These are phyloP conservation scores for Fusarium compactum DNA, from an alignment of 2,329 filamentous ascomycete genomes.

Conservation along the genomic window DNA sequence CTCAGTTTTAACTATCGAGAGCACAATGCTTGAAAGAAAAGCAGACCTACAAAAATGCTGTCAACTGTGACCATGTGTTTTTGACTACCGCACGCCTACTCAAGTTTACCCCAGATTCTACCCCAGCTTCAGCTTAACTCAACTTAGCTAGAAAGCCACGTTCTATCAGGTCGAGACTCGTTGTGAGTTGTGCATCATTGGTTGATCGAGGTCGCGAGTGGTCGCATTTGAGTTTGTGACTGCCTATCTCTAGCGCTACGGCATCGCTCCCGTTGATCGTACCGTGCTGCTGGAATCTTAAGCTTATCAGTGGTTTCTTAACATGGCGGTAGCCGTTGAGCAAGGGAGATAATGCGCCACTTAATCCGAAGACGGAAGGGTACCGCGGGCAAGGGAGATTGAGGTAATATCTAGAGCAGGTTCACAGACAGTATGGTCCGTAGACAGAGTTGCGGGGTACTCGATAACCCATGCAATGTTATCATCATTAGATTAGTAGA, in stretches of 20 bases:
- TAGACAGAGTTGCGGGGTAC: neutral
- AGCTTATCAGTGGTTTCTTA: neutral
- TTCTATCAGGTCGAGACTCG: conserved; percentile 12
- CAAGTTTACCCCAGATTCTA: conserved; percentile 5
- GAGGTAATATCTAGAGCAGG: neutral
- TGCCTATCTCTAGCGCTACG: conserved; percentile 5
- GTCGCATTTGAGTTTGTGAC: neutral
- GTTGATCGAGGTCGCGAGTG: neutral
- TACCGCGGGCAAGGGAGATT: conserved; percentile 3
- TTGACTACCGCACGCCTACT: neutral
- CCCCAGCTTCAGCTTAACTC: conserved; percentile 3
- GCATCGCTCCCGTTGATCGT: neutral
- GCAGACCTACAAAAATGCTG: neutral
- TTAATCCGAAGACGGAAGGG: conserved; percentile 10
- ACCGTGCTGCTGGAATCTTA: neutral
- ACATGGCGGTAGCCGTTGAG: neutral
- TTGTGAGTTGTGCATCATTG: neutral
- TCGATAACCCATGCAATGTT: neutral
- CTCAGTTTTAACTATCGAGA: neutral
- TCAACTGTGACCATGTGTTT: neutral
- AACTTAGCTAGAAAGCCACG: neutral
- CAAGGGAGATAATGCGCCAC: conserved; percentile 7
- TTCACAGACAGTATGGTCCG: neutral
- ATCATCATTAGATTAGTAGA: neutral
- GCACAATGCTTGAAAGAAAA: neutral